phyloP scores from a whole-genome alignment of 192 early-diverging fungal genomes.

The Backusella psychrophila region DNA sequence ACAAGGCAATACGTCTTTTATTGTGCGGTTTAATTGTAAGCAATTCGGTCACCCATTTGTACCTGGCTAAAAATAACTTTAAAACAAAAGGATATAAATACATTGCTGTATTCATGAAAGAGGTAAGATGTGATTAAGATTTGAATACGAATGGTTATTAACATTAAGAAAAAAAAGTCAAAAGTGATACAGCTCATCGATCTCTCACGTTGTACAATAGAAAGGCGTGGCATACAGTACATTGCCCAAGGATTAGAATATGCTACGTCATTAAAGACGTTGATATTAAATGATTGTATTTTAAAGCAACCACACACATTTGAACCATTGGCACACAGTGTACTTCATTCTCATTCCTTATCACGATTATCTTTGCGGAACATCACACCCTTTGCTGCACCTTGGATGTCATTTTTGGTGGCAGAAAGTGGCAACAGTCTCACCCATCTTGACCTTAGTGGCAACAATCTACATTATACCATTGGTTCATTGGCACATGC shows the following conservation, averaged over 20 bases:
- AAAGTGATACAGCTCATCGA: conserved; percentile 7
- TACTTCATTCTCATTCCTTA: conserved; percentile 6
- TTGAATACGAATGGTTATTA: not conserved
- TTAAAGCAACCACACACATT: not conserved
- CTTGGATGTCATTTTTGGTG: conserved; percentile 5
- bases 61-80: conserved; percentile 65
- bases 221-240: conserved; percentile 9
- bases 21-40: conserved; percentile 68
- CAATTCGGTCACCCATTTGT: conserved; percentile 62
- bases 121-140: conserved; percentile 32
- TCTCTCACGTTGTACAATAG: conserved; percentile 8
- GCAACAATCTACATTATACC: not conserved
- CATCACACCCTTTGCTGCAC: not conserved
- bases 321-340: not conserved
- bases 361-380: not conserved
- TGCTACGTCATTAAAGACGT: not conserved
- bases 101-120: conserved; percentile 69
- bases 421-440: conserved; percentile 1
- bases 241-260: conserved; percentile 8
- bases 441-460: conserved; percentile 5
- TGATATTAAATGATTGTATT: conserved; percentile 2
- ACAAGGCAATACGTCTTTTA: conserved; percentile 55
- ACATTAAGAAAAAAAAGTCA: not conserved
- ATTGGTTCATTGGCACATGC: not conserved
- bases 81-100: conserved; percentile 72